Percentiles rank a stretch among this genome's conserved stretches.
Conservation (phyloP, 257 asterid species). For the Capsicum pubescens region DNA sequence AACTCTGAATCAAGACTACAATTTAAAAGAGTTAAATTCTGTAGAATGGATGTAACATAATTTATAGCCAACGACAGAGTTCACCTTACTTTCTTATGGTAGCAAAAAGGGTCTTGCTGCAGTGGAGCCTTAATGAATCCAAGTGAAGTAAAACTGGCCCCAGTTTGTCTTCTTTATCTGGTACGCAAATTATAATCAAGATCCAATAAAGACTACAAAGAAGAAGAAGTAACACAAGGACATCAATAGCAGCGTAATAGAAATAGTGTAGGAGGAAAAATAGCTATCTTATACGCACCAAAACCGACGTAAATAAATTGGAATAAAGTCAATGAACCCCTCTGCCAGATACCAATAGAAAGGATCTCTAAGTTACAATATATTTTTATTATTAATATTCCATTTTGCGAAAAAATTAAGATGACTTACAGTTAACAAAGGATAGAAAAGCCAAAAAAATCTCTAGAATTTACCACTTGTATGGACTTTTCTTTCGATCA, state of each 20-base stretch:
- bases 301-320: not conserved
- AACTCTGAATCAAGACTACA: constrained; percentile 14
- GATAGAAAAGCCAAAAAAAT: not conserved
- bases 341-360: not conserved
- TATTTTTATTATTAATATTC: not conserved
- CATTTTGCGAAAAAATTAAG: not conserved
- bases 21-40: not conserved
- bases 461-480: constrained; percentile 12
- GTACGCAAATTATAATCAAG: constrained; percentile 86
- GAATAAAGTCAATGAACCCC: not conserved
- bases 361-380: not conserved
- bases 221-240: constrained; percentile 30
- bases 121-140: constrained; percentile 85
- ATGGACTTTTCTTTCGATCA: not conserved
- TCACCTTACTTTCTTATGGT: constrained; percentile 68
- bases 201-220: constrained; percentile 87
- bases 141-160: constrained; percentile 83
- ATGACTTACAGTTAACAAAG: not conserved
- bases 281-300: not conserved
- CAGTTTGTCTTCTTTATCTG: constrained; percentile 69
- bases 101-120: constrained; percentile 58
- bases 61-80: not conserved
- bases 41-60: constrained; percentile 11
- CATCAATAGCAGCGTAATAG: constrained; percentile 4
- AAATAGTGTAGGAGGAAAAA: not conserved